Conservation (phyloP, 164 flowering plant species). For the Chloranthus sessilifolius region DNA sequence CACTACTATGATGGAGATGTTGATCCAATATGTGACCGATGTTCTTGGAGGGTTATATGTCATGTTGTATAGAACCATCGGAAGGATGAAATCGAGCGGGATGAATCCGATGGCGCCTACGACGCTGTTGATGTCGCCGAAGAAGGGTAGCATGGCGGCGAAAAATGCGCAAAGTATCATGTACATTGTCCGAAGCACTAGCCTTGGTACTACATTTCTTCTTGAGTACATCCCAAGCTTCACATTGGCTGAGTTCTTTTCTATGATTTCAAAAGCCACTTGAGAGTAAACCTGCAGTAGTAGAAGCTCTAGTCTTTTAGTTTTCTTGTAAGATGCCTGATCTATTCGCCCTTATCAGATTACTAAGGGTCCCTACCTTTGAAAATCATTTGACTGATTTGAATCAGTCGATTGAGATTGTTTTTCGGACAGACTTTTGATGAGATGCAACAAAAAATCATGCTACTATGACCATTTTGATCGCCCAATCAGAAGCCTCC, state of each 20-base stretch:
- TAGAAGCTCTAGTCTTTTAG: too few relatives aligned
- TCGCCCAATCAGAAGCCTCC: too few relatives aligned
- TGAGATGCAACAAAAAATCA: too few relatives aligned
- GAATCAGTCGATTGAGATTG: too few relatives aligned
- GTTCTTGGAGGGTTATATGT: constrained; percentile 58
- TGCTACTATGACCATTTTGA: too few relatives aligned
- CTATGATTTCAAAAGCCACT: constrained; percentile 98
- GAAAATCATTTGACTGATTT: too few relatives aligned
- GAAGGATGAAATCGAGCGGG: constrained; percentile 90
- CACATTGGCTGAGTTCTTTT: constrained; percentile 78
- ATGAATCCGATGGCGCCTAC: constrained; percentile 95
- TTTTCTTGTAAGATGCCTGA: too few relatives aligned
- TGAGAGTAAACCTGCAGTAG: constrained; percentile 84
- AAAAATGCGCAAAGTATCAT: constrained; percentile 73
- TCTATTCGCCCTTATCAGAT: too few relatives aligned
- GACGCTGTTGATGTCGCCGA: constrained; percentile 85
- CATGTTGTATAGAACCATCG: constrained; percentile 95
- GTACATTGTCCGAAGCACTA: constrained; percentile 68
- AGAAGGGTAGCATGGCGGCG: constrained; percentile 98
- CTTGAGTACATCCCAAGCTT: constrained; percentile 76
- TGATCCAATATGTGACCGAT: constrained; percentile 53
- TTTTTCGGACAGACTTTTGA: too few relatives aligned
- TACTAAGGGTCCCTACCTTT: too few relatives aligned
- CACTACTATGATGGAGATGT: constrained; percentile 61
- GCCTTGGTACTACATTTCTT: constrained; percentile 75